phyloP scores from a whole-genome alignment of 495 filamentous ascomycete species.

The Lasiosphaeris hirsuta region DNA sequence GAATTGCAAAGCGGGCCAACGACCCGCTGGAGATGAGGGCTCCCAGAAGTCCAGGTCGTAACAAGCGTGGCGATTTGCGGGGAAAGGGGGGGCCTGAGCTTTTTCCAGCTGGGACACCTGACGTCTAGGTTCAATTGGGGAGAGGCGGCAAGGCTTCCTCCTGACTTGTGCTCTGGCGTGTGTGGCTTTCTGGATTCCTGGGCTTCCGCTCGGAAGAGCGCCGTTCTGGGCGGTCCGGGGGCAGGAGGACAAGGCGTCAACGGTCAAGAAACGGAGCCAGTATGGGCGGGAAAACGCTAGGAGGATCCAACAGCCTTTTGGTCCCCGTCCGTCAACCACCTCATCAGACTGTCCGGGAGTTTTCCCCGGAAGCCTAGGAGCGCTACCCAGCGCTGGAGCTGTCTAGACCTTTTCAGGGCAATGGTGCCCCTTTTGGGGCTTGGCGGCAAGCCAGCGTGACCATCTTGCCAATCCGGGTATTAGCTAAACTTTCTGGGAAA shows the following conservation, averaged over 20 bases:
- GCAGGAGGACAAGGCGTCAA: not conserved
- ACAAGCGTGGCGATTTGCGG: conserved; percentile 31
- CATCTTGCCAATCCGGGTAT: conserved; percentile 26
- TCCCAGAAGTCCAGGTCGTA: conserved; percentile 10
- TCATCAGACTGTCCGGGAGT: conserved; percentile 21
- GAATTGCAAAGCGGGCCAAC: conserved; percentile 19
- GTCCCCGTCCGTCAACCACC: too few relatives aligned
- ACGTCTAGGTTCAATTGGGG: conserved; percentile 16
- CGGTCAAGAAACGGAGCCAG: not conserved
- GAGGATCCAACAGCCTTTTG: not conserved
- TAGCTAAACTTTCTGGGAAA: conserved; percentile 24
- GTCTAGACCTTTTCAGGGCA: conserved; percentile 14
- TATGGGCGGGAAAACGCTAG: not conserved
- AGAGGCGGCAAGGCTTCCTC: conserved; percentile 32
- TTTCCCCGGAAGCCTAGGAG: conserved; percentile 27
- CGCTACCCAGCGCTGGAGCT: not conserved
- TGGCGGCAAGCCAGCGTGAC: conserved; percentile 13
- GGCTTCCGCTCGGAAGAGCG: conserved; percentile 15
- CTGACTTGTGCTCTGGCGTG: conserved; percentile 19
- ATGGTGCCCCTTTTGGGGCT: conserved; percentile 21
- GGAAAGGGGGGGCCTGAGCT: conserved; percentile 23
- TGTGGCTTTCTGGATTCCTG: not conserved
- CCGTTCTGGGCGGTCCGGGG: conserved; percentile 20
- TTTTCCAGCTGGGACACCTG: conserved; percentile 25
- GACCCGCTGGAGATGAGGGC: conserved; percentile 18